Conservation (phyloP, 345 rosid genomes). For the Raphanus raphanistrum region DNA sequence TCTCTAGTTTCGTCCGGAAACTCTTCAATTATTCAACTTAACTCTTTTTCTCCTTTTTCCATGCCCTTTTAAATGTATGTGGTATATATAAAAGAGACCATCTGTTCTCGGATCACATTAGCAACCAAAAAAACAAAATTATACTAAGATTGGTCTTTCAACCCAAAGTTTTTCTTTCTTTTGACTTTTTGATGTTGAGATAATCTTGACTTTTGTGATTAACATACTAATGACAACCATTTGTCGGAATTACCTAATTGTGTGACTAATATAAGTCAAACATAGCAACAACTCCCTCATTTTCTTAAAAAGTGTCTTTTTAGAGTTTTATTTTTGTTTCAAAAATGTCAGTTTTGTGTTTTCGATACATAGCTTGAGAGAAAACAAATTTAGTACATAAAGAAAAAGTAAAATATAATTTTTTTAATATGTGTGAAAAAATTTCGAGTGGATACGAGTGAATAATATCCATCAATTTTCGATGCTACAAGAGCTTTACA, state of each 20-base stretch:
- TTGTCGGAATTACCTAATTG: constrained; percentile 18
- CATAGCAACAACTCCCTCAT: not conserved
- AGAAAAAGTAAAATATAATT: too few relatives aligned
- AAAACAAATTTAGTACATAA: too few relatives aligned
- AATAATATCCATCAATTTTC: constrained; percentile 11
- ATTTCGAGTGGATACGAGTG: too few relatives aligned
- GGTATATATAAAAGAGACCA: constrained; percentile 30
- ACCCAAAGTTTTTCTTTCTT: not conserved
- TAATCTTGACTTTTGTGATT: not conserved
- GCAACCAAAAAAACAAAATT: not conserved
- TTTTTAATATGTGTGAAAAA: too few relatives aligned
- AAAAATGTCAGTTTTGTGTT: too few relatives aligned
- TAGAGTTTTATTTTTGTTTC: too few relatives aligned
- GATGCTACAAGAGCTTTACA: not conserved
- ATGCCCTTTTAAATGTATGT: constrained; percentile 27
- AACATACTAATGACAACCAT: not conserved
- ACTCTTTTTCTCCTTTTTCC: not conserved
- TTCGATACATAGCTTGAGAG: too few relatives aligned
- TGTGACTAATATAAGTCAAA: constrained; percentile 23
- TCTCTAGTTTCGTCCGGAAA: constrained; percentile 15
- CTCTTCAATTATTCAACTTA: constrained; percentile 18
- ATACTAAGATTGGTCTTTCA: not conserved
- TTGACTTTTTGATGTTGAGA: not conserved
- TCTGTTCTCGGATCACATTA: constrained; percentile 8
- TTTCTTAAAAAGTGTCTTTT: too few relatives aligned